Conservation (phyloP, 345 rosid species). For the Aquilaria yunnanensis region DNA sequence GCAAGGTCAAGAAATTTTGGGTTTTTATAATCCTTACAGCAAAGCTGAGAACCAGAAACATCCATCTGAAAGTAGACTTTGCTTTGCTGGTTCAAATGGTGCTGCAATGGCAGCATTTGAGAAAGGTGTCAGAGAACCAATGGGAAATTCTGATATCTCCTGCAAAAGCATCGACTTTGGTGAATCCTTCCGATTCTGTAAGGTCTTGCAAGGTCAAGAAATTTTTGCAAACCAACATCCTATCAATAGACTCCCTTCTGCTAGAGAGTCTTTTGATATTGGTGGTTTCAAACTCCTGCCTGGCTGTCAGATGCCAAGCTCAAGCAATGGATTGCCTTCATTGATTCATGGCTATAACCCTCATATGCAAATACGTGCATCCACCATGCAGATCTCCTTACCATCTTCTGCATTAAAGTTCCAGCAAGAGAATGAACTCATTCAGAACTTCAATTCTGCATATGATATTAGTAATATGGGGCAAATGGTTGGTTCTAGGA, state of each 20-base stretch:
- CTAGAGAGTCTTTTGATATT: conserved; percentile 28
- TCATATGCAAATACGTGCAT: conserved; percentile 22
- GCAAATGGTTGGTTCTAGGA: conserved; percentile 10
- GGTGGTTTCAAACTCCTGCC: conserved; percentile 28
- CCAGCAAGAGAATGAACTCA: conserved; percentile 31
- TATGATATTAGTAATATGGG: conserved; percentile 15
- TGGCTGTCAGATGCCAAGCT: conserved; percentile 32
- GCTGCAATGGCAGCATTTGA: conserved; percentile 20
- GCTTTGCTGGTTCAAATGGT: conserved; percentile 25
- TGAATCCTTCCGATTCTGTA: conserved; percentile 57
- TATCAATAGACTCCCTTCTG: conserved; percentile 20
- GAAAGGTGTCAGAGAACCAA: conserved; percentile 19
- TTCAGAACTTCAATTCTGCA: conserved; percentile 5
- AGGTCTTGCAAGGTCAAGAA: conserved; percentile 99
- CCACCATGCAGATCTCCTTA: conserved; percentile 38
- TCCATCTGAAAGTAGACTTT: conserved; percentile 31
- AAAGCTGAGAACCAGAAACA: conserved; percentile 30
- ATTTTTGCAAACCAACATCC: conserved; percentile 40
- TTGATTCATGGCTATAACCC: conserved; percentile 33
- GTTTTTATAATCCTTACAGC: conserved; percentile 45
- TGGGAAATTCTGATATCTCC: conserved; percentile 20
- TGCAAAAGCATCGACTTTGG: conserved; percentile 45
- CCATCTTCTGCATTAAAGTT: conserved; percentile 64
- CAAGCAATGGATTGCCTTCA: conserved; percentile 45
- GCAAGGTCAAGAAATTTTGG: conserved; percentile 98